Base-by-base conservation (phyloP, 306 rosid species). In the Arachis stenosperma region DNA sequence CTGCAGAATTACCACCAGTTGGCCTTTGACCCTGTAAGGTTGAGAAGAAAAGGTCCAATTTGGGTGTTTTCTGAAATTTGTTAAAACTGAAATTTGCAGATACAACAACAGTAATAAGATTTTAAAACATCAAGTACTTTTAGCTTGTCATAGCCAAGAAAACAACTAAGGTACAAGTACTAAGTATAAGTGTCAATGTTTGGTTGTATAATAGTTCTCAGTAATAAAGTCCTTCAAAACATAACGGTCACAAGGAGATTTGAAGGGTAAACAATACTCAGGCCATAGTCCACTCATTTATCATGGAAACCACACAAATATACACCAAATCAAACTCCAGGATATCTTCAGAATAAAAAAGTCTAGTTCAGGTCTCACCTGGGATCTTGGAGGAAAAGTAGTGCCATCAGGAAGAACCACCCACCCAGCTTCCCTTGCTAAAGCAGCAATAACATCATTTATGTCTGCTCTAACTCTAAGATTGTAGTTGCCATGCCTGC, bases 401-500 rank as follows among this genome's bases (percentile, higher is more conserved):
- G 99, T 94, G 68, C 99, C 99, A 80, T 94, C 97, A 0, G 99
- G 99, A 83, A 94, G 99, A 81, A 94, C 99, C 75, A 85, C 89
- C 99, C 99, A 94, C 27, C 99, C 97, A 75, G 97, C 99, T 88
- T 91, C 99, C 81, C 93, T 84, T 57, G 97, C 99, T 65, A 94
- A 82, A 68, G 99, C 97, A 39, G 89, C 90, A 79, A 94, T 91
- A 36, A 91, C 99, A 77, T 94, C 96, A 79, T 94, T 94, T 72
- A 94, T 94, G 84, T 94, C 99, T 43, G 99, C 99, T 81, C 99
- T 88, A 71, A 94, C 97, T 87, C 97, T 84, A 71, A 94, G 97
- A 75, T 94, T 94, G 82, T 94, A 94, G 79, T 94, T 94, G 3
- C 99, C 99, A 84, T 94, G 97, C 81, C 97, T 88, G 75, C 99